Base-by-base conservation (phyloP, 2,329 filamentous ascomycete genomes). In the Cladosporium sp. region DNA sequence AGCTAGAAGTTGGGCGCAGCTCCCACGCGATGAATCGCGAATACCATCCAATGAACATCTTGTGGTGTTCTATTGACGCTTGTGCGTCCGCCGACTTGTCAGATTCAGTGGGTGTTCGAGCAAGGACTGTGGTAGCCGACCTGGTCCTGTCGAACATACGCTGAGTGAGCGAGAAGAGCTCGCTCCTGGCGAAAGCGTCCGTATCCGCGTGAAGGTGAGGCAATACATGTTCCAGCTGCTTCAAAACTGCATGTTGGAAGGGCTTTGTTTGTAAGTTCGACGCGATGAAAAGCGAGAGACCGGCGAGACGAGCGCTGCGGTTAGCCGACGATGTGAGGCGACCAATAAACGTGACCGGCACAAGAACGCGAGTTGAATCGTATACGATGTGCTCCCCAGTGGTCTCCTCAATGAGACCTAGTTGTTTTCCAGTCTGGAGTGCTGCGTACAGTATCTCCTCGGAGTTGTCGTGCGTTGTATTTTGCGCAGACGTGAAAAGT, bases 141-240 rank as follows among this genome's bases (percentile, higher is more conserved):
- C 90, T 85, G 5, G 96, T 80, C 51, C 93, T 88, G 71, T 90
- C 89, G 66, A 93, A 86, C 75, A 98, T 87, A 70, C 89, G 88
- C 67, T 91, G 89, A 2, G 90, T 87, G 67, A 91, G 86, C 26
- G 88, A 88, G 28, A 94, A 83, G 1, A 96, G 83, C 70, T 96
- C 92, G 65, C 93, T 90, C 65, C 95, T 88, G 69, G 93, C 90
- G 71, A 94, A 92, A 6, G 94, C 89, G 74, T 97, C 93, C 0
- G 91, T 88, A 68, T 97, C 93, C 3, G 92, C 87, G 1, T 86
- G 83, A 3, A 98, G 79, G 66, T 91, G 87, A 32, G 58, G 48
- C 25, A 65, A 34, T 14, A 48, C 26, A 36, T 80, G 82, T 62
- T 83, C 83, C 2, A 98, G 80, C 14, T 90, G 83, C 3, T 79